Conservation (phyloP, 192 early-diverging fungal genomes). For the Pecoramyces ruminantium region DNA sequence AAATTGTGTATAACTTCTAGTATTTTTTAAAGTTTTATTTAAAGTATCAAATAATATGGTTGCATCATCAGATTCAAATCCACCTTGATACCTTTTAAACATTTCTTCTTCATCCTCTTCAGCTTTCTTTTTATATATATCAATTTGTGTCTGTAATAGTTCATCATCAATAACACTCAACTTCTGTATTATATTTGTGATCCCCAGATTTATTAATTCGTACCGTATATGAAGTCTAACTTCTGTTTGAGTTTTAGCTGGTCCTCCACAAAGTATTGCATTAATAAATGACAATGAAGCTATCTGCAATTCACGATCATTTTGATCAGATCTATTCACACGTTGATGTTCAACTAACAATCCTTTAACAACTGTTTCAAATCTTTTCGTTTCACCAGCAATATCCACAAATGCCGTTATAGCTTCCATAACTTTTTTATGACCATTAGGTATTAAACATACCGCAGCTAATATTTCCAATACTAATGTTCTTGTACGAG, state of each 20-base stretch:
- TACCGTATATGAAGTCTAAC: conserved; percentile 30
- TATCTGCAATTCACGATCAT: conserved; percentile 7
- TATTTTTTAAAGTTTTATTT: neutral
- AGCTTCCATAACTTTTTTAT: conserved; percentile 19
- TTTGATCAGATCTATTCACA: neutral
- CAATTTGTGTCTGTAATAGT: conserved; percentile 31
- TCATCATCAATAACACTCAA: conserved; percentile 24
- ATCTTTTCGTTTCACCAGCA: conserved; percentile 15
- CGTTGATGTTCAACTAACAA: conserved; percentile 1
- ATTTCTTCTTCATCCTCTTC: conserved; percentile 27
- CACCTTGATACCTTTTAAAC: conserved; percentile 4
- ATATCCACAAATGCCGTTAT: conserved; percentile 18
- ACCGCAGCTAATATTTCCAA: conserved; percentile 33
- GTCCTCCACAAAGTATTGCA: conserved; percentile 30
- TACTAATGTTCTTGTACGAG: conserved; percentile 20
- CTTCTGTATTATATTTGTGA: conserved; percentile 19
- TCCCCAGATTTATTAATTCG: conserved; percentile 26
- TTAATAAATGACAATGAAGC: conserved; percentile 37
- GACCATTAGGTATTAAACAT: conserved; percentile 34
- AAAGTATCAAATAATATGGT: neutral
- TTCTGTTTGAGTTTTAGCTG: conserved; percentile 12
- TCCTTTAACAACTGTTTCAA: conserved; percentile 18
- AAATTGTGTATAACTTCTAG: neutral
- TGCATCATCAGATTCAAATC: neutral
- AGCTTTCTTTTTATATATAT: conserved; percentile 25